Evolutionary conservation across 768 basidiomycete genomes (phyloP), one percentile per base, ranked within the genome.

Genomic region (Coprinopsis cinerea): DNA sequence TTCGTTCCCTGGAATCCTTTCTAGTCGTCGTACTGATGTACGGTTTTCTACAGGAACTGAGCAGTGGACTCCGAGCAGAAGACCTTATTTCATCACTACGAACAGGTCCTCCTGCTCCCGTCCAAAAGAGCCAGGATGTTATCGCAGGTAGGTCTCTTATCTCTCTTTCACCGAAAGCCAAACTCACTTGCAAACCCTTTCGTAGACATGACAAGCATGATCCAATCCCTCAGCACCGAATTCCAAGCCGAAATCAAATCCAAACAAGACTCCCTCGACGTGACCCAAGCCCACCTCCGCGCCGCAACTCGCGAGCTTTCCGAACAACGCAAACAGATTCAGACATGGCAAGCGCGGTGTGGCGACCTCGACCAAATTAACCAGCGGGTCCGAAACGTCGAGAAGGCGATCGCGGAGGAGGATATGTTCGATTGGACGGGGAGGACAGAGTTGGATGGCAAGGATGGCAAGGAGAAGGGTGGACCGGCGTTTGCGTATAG

Each of bases 381-480:
- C 35, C 91, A 92, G 59, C 82, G 90, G 11, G 77, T 88, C 43
- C 79, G 83, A 41, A 96, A 97, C 64, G 76, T 98, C 24, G 83
- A 91, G 60, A 81, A 81, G 35, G 92, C 90, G 0, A 67, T 91
- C 5, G 61, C 65, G 5, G 85, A 88, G 4, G 93, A 94, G 65
- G 88, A 89, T 51, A 70, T 67, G 51, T 89, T 93, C 55, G 91
- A 94, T 62, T 95, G 88, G 88, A 88, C 90, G 0, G 94, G 94
- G 1, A 79, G 92, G 22, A 75, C 71, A 24, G 68, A 75, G 50
- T 61, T 72, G 44, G 63, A 67, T 27, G 72, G 70, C 2, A 62
- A 63, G 11, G 72, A 74, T 43, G 73, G 65, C 1, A 60, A 64
- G 23, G 64, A 59, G 3, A 60, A 64, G 6, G 78, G 73, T 2